A percentile compares a stretch with the other conserved stretches of the same genome.
phyloP scores from a whole-genome alignment of 2,329 filamentous ascomycete genomes.

The Pezicula radicicola region DNA sequence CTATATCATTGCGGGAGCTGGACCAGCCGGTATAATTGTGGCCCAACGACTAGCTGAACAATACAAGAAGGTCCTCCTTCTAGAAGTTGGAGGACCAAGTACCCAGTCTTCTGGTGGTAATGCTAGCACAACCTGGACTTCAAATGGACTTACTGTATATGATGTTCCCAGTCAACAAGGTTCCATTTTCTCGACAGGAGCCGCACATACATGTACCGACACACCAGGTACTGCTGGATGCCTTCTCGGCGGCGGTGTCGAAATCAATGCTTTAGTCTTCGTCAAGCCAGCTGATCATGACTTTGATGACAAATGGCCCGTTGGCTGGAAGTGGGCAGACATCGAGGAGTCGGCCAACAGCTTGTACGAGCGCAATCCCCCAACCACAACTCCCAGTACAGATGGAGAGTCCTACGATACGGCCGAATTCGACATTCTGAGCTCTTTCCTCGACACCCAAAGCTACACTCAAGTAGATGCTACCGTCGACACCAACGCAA shows the following conservation, averaged over 20 bases:
- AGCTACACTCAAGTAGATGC: conserved; percentile 41
- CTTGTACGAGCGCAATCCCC: conserved; percentile 64
- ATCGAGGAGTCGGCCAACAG: conserved; percentile 53
- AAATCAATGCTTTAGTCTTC: conserved; percentile 61
- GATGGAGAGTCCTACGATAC: conserved; percentile 63
- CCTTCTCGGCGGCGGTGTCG: conserved; percentile 52
- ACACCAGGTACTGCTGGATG: conserved; percentile 67
- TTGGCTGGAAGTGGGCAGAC: conserved; percentile 63
- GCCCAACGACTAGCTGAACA: conserved; percentile 45
- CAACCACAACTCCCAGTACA: conserved; percentile 58
- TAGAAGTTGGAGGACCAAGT: conserved; percentile 17
- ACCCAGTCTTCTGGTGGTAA: neutral
- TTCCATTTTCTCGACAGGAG: neutral
- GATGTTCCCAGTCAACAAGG: conserved; percentile 48
- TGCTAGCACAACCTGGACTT: neutral
- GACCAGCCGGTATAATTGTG: conserved; percentile 53
- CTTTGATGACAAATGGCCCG: conserved; percentile 63
- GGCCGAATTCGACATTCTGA: conserved; percentile 59
- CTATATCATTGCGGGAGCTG: conserved; percentile 61
- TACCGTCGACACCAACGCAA: conserved; percentile 47
- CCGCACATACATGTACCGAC: conserved; percentile 25
- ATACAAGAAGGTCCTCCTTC: conserved; percentile 43
- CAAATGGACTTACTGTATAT: conserved; percentile 51
- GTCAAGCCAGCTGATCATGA: conserved; percentile 59
- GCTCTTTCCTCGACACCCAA: conserved; percentile 44